Percentiles rank a stretch among this genome's conserved stretches.
Evolutionary conservation across 2,329 filamentous ascomycete genomes (phyloP).

Genomic region (Grosmannia serpens): DNA sequence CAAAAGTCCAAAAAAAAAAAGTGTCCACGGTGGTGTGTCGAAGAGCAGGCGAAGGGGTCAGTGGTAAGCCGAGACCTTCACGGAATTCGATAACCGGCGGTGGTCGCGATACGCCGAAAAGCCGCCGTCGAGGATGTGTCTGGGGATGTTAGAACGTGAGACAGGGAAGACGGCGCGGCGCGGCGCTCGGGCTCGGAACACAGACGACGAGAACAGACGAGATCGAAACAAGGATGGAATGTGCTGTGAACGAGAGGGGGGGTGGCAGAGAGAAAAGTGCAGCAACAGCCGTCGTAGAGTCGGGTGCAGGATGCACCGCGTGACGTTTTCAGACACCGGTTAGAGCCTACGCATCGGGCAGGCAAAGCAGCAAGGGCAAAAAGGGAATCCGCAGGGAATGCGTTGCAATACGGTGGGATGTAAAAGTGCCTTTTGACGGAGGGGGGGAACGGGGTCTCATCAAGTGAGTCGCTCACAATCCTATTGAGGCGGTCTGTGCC

Average conservation of each 20-base stretch:
- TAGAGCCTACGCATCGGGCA: no score
- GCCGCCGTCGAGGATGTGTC: neutral
- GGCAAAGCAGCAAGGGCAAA: no score
- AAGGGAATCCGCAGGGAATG: no score
- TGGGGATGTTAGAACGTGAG: neutral
- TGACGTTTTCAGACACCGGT: neutral
- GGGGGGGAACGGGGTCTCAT: neutral
- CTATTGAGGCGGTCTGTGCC: constrained; percentile 4
- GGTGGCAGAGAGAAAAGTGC: neutral
- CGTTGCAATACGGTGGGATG: neutral
- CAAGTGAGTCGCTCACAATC: neutral
- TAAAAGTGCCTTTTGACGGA: neutral
- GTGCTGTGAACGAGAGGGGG: neutral
- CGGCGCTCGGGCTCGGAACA: neutral
- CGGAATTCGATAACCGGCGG: neutral
- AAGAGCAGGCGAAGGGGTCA: neutral
- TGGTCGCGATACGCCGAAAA: neutral
- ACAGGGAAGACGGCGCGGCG: neutral
- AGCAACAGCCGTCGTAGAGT: neutral
- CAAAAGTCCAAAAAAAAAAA: neutral
- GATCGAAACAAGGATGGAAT: neutral
- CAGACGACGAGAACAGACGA: neutral
- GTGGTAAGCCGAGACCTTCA: neutral
- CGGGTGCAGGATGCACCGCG: neutral
- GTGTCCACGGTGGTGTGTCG: neutral